phyloP scores from a whole-genome alignment of 2,329 filamentous ascomycete species.

The Neocatenulostroma microsporum region DNA sequence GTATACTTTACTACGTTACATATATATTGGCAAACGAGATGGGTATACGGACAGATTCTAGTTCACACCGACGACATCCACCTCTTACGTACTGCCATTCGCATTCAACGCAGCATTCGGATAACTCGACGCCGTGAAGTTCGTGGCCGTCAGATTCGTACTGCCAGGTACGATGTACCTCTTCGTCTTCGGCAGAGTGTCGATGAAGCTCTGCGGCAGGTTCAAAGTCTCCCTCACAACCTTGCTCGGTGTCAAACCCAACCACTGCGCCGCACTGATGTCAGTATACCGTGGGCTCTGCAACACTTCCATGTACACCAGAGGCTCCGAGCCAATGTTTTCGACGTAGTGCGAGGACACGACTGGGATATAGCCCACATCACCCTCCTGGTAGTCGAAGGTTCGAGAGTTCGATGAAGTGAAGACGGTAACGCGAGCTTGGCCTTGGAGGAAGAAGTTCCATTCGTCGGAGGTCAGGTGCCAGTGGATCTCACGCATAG shows the following conservation, averaged over 20 bases:
- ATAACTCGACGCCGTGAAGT: constrained; percentile 24
- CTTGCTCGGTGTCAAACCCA: constrained; percentile 43
- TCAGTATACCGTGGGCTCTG: constrained; percentile 49
- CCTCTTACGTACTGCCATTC: too few relatives aligned
- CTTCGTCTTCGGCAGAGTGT: constrained; percentile 5
- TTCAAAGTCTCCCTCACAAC: constrained; percentile 23
- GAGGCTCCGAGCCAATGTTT: constrained; percentile 51
- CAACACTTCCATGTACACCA: constrained; percentile 53
- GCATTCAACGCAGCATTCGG: neutral
- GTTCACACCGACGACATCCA: too few relatives aligned
- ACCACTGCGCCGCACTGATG: constrained; percentile 51
- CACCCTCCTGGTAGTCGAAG: constrained; percentile 53
- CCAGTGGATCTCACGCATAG: constrained; percentile 59
- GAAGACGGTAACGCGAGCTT: constrained; percentile 51
- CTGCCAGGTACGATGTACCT: constrained; percentile 33
- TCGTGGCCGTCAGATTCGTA: constrained; percentile 30
- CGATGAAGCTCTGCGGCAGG: neutral
- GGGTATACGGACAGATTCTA: too few relatives aligned
- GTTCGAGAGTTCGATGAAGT: constrained; percentile 43
- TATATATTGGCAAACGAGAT: too few relatives aligned
- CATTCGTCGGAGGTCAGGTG: constrained; percentile 54
- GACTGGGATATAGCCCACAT: constrained; percentile 53
- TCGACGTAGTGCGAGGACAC: constrained; percentile 53
- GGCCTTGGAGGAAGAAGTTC: constrained; percentile 52
- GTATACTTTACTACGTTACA: too few relatives aligned